Percentiles rank a stretch among this genome's conserved stretches.
These are phyloP conservation scores for Euphrasia arctica DNA, from an alignment of 305 asterid genomes.

Conservation along the genomic window DNA sequence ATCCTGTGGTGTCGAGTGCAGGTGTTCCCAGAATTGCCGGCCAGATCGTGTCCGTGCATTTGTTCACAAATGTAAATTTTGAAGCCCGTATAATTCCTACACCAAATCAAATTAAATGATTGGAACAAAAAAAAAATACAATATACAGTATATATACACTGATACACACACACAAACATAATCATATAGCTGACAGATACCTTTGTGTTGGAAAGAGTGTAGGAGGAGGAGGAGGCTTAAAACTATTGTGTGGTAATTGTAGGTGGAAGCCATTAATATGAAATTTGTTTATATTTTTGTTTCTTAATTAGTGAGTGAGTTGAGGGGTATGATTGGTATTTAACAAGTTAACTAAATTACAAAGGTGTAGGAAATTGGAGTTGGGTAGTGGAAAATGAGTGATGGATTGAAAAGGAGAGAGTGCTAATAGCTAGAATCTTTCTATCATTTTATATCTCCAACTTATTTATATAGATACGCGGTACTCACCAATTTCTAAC, in stretches of 20 bases:
- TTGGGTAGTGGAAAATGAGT: background rate
- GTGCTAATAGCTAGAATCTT: slow-evolving; percentile 26
- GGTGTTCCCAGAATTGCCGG: slow-evolving; percentile 66
- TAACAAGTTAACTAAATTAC: background rate
- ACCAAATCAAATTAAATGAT: background rate
- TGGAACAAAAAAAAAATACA: background rate
- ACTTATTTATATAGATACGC: background rate
- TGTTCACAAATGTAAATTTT: slow-evolving; percentile 58
- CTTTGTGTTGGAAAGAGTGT: slow-evolving; percentile 27
- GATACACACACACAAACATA: background rate
- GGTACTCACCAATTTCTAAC: background rate
- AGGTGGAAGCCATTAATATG: slow-evolving; percentile 26
- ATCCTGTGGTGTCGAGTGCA: slow-evolving; percentile 50
- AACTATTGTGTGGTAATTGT: slow-evolving; percentile 7
- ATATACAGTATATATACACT: background rate
- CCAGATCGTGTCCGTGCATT: slow-evolving; percentile 63
- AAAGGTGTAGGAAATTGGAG: background rate
- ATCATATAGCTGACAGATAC: background rate
- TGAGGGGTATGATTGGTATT: background rate
- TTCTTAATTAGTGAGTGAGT: background rate
- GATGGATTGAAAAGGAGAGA: slow-evolving; percentile 22
- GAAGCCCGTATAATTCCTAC: slow-evolving; percentile 31
- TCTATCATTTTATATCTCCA: slow-evolving; percentile 12
- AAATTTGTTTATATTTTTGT: background rate
- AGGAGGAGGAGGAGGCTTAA: slow-evolving; percentile 21